Evolutionary conservation across 495 filamentous ascomycete genomes (phyloP).

Genomic region (Lepidopterella palustris): DNA sequence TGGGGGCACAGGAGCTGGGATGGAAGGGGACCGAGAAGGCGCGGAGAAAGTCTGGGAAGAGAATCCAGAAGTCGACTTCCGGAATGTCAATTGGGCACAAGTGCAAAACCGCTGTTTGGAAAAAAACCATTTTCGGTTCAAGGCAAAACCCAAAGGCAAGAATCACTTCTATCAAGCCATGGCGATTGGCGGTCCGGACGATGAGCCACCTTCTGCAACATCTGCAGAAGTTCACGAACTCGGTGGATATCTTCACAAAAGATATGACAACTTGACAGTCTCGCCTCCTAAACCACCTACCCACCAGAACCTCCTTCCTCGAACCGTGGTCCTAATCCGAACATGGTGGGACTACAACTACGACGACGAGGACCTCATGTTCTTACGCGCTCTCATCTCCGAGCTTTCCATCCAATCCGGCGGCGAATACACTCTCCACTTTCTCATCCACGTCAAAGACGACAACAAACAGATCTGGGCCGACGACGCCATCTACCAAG

Average conservation of each 20-base stretch:
- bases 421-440: constrained; percentile 57
- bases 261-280: constrained; percentile 18
- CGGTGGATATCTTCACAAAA: constrained; percentile 1
- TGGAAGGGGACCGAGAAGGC: constrained; percentile 73
- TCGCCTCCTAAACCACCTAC: constrained; percentile 15
- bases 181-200: constrained; percentile 35
- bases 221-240: neutral
- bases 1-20: constrained; percentile 75
- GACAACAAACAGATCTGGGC: constrained; percentile 59
- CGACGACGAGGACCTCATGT: constrained; percentile 40
- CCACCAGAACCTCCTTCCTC: constrained; percentile 40
- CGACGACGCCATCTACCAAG: constrained; percentile 55
- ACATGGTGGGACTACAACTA: constrained; percentile 57
- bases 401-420: constrained; percentile 58
- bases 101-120: constrained; percentile 63
- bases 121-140: constrained; percentile 67
- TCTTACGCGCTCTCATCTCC: constrained; percentile 50
- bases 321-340: constrained; percentile 56
- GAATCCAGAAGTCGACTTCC: constrained; percentile 59
- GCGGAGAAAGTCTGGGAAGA: constrained; percentile 67
- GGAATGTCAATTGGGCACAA: constrained; percentile 64
- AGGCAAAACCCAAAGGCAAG: constrained; percentile 39
- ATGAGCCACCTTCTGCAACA: constrained; percentile 6
- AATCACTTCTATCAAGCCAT: constrained; percentile 44
- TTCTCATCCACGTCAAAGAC: constrained; percentile 62